These are phyloP conservation scores for Paecilomyces formosus DNA, from an alignment of 2,329 filamentous ascomycete species.

Conservation along the genomic window DNA sequence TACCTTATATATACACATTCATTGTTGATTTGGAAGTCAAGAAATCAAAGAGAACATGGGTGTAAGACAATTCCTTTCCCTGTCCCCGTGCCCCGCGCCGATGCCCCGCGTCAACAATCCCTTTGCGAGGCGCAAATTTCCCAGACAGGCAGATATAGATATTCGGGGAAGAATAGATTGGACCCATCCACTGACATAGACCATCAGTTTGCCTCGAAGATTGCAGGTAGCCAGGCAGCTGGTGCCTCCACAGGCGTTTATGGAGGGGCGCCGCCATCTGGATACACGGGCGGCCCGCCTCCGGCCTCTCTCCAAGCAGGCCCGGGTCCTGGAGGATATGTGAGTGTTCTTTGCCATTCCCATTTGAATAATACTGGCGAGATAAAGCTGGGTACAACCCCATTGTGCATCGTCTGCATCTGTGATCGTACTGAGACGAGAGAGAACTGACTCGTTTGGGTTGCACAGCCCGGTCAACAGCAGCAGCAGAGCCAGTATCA, in stretches of 20 bases:
- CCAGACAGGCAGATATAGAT: neutral
- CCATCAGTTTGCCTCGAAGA: constrained; percentile 30
- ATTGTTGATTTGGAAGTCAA: neutral
- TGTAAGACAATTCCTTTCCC: neutral
- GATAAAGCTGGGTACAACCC: neutral
- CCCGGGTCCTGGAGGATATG: constrained; percentile 38
- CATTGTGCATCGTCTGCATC: neutral
- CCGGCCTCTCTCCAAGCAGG: constrained; percentile 24
- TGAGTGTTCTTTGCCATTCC: constrained; percentile 32
- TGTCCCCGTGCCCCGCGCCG: neutral
- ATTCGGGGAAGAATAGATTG: neutral
- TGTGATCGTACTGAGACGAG: neutral
- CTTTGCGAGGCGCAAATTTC: neutral
- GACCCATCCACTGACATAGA: neutral
- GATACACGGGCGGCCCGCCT: constrained; percentile 28
- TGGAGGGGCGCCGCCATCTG: constrained; percentile 26
- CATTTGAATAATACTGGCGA: neutral
- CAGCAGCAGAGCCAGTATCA: constrained; percentile 44
- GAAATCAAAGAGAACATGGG: neutral
- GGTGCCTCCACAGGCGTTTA: constrained; percentile 19
- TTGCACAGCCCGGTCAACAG: constrained; percentile 1
- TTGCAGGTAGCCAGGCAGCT: constrained; percentile 29
- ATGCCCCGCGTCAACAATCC: neutral
- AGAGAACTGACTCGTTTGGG: constrained; percentile 11
- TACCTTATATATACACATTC: neutral